Conservation (phyloP, 257 asterid genomes). For the Nicotiana tabacum region DNA sequence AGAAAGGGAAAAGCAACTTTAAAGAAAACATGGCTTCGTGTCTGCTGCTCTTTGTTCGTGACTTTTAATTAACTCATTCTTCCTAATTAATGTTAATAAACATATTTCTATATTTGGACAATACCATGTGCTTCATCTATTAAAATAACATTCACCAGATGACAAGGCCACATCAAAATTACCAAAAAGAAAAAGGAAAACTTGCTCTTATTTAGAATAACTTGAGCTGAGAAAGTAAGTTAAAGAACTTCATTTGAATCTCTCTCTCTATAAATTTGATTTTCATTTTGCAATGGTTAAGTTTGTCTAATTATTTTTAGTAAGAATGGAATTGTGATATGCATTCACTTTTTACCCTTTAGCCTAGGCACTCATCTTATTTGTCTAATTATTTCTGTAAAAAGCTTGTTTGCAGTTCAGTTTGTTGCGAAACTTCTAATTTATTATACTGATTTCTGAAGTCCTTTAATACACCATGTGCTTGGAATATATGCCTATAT, state of each 20-base stretch:
- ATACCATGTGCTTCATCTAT: constrained; percentile 41
- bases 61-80: not conserved
- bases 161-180: not conserved
- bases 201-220: constrained; percentile 24
- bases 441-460: not conserved
- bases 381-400: too few species aligned
- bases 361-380: too few species aligned
- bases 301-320: not conserved
- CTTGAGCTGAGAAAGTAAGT: constrained; percentile 19
- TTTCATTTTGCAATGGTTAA: too few species aligned
- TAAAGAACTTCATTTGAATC: not conserved
- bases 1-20: constrained; percentile 40
- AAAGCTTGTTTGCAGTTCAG: not conserved
- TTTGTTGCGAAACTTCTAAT: not conserved
- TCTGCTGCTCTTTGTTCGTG: constrained; percentile 10
- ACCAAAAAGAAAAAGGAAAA: constrained; percentile 23
- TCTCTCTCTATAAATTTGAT: too few species aligned
- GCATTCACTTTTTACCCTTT: too few species aligned
- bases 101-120: constrained; percentile 16
- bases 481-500: not conserved
- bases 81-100: constrained; percentile 10
- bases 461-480: not conserved
- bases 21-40: constrained; percentile 43
- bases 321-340: too few species aligned
- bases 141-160: not conserved